Percentiles rank a stretch among this genome's conserved stretches.
phyloP scores from a whole-genome alignment of 257 asterid species.

The Solanum appendiculatum region DNA sequence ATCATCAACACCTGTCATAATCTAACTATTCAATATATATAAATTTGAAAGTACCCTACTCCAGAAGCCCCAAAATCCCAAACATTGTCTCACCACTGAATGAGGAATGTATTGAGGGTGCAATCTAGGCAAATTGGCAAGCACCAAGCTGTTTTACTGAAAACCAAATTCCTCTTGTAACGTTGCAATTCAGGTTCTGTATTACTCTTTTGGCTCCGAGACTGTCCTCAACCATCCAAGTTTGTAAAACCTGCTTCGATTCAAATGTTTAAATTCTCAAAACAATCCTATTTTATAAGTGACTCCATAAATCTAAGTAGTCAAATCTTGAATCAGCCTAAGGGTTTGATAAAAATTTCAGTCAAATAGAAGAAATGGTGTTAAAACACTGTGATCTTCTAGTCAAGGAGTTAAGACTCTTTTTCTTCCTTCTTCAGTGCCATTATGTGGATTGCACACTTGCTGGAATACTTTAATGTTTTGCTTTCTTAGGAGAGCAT shows the following conservation, averaged over 20 bases:
- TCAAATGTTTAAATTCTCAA: not conserved
- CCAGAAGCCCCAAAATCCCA: not conserved
- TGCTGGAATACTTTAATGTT: conserved; percentile 9
- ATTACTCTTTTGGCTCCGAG: not conserved
- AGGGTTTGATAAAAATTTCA: not conserved
- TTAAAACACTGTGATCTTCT: not conserved
- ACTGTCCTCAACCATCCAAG: not conserved
- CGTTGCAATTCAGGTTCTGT: not conserved
- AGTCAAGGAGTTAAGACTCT: not conserved
- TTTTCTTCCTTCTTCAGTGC: not conserved
- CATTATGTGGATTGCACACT: conserved; percentile 25
- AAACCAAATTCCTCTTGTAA: not conserved
- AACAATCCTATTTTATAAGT: not conserved
- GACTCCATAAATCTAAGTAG: not conserved
- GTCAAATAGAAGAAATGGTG: not conserved
- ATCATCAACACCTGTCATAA: not conserved
- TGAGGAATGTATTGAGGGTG: not conserved
- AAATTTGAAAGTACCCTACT: not conserved
- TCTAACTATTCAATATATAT: not conserved
- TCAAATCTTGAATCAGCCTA: not conserved
- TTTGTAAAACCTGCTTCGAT: not conserved
- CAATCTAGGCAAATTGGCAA: not conserved
- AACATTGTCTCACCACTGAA: not conserved
- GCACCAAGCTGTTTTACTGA: not conserved
- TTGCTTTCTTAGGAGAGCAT: not conserved